Conservation (phyloP, 352 stramenopile genomes). For the Halophytophthora polymorphica region DNA sequence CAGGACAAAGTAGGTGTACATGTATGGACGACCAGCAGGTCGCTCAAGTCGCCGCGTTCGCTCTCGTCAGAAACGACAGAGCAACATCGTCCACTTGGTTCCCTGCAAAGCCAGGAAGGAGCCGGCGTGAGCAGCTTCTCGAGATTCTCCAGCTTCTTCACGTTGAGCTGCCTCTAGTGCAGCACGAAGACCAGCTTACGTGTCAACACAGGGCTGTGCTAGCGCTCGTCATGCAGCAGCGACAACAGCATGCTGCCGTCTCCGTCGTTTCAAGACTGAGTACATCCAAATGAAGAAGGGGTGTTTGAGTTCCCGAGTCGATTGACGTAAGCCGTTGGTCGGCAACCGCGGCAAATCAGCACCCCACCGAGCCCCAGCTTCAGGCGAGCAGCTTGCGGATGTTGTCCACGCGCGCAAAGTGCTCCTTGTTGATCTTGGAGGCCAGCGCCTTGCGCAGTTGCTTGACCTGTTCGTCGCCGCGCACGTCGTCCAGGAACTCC, state of each 20-base stretch:
- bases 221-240: too few species aligned
- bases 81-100: constrained; percentile 36
- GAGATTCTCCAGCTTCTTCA: not conserved
- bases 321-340: too few species aligned
- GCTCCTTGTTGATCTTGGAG: constrained; percentile 58
- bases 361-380: too few species aligned
- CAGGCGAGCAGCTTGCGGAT: constrained; percentile 34
- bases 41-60: constrained; percentile 26
- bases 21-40: constrained; percentile 42
- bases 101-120: constrained; percentile 5
- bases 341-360: too few species aligned
- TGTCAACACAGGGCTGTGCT: too few species aligned
- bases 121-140: too few species aligned
- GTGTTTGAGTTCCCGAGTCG: too few species aligned
- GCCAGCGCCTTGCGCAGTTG: constrained; percentile 69
- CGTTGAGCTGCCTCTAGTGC: not conserved
- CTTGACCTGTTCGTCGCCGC: constrained; percentile 61
- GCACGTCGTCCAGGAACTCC: constrained; percentile 70
- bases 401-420: constrained; percentile 65
- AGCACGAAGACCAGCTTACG: not conserved
- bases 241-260: too few species aligned
- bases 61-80: constrained; percentile 28
- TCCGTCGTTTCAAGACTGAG: too few species aligned
- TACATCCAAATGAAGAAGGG: too few species aligned
- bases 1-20: too few species aligned